Percentiles rank a stretch among this genome's conserved stretches.
Evolutionary conservation across 2,329 filamentous ascomycete genomes (phyloP).

Genomic region (Xylaria digitata): DNA sequence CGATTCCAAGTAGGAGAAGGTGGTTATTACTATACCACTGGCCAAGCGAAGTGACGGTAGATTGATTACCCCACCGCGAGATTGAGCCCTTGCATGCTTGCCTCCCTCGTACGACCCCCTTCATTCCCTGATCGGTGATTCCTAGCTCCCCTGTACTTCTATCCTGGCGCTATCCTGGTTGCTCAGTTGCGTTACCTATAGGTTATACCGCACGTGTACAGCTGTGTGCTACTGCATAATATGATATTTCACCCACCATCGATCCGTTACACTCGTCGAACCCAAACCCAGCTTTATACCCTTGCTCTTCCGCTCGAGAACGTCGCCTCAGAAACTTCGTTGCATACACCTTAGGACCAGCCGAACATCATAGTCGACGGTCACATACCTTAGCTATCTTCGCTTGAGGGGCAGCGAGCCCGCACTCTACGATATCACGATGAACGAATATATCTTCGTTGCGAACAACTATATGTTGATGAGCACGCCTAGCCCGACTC

Average conservation of each 20-base stretch:
- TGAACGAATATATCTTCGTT: slow-evolving; percentile 46
- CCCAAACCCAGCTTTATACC: neutral
- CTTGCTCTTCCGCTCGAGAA: neutral
- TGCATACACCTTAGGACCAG: neutral
- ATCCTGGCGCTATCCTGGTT: neutral
- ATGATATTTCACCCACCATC: slow-evolving; percentile 3
- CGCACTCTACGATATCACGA: slow-evolving; percentile 25
- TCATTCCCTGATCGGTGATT: slow-evolving; percentile 18
- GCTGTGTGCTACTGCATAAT: slow-evolving; percentile 6
- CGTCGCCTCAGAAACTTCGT: neutral
- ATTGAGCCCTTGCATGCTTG: slow-evolving; percentile 15
- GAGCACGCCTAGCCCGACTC: slow-evolving; percentile 37
- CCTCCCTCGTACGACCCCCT: slow-evolving; percentile 6
- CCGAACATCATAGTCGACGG: neutral
- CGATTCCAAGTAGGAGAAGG: neutral
- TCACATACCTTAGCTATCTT: slow-evolving; percentile 7
- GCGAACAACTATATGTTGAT: slow-evolving; percentile 39
- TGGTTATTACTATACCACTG: neutral
- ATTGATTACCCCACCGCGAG: slow-evolving; percentile 19
- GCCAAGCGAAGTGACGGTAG: slow-evolving; percentile 9
- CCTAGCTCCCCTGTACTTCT: slow-evolving; percentile 26
- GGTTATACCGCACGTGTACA: slow-evolving; percentile 13
- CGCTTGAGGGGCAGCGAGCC: slow-evolving; percentile 32
- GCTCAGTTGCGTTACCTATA: neutral
- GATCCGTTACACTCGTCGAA: neutral